phyloP scores from a whole-genome alignment of 2,329 filamentous ascomycete species.

The Stachybotrys chlorohalonatus region DNA sequence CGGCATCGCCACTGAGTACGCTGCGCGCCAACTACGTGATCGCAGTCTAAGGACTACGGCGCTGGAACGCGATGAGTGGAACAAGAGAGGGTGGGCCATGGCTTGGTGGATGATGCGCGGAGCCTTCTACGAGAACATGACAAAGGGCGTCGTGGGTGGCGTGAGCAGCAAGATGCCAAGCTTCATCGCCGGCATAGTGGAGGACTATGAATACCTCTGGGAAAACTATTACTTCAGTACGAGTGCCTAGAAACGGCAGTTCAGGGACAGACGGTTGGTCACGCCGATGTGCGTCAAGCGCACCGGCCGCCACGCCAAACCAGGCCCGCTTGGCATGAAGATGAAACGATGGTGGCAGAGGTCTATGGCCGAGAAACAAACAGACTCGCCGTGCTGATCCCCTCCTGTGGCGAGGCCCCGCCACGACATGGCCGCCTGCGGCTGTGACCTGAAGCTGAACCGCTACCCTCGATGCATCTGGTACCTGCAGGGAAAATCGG shows the following conservation, averaged over 20 bases:
- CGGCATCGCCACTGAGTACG: slow-evolving; percentile 76
- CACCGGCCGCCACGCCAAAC: no score
- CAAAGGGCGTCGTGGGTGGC: slow-evolving; percentile 62
- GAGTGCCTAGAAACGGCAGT: slow-evolving; percentile 23
- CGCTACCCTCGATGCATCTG: neutral
- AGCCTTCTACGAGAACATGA: slow-evolving; percentile 92
- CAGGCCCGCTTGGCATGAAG: neutral
- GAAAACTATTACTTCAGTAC: slow-evolving; percentile 91
- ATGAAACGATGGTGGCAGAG: neutral
- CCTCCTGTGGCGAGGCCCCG: neutral
- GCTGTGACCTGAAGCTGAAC: neutral
- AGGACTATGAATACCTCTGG: slow-evolving; percentile 98
- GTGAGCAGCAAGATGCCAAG: slow-evolving; percentile 70
- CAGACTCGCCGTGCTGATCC: neutral
- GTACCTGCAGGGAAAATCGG: neutral
- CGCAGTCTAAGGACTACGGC: slow-evolving; percentile 73
- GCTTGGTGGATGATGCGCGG: slow-evolving; percentile 95
- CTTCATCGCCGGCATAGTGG: slow-evolving; percentile 75
- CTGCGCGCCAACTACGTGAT: slow-evolving; percentile 72
- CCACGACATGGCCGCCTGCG: neutral
- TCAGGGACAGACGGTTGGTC: neutral
- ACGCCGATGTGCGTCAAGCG: neutral
- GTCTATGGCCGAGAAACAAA: neutral
- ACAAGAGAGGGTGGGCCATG: slow-evolving; percentile 79
- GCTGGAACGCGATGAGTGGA: slow-evolving; percentile 83